Base-by-base conservation (phyloP, 139 green algal genomes). In the Astrephomene gubernaculifera region DNA sequence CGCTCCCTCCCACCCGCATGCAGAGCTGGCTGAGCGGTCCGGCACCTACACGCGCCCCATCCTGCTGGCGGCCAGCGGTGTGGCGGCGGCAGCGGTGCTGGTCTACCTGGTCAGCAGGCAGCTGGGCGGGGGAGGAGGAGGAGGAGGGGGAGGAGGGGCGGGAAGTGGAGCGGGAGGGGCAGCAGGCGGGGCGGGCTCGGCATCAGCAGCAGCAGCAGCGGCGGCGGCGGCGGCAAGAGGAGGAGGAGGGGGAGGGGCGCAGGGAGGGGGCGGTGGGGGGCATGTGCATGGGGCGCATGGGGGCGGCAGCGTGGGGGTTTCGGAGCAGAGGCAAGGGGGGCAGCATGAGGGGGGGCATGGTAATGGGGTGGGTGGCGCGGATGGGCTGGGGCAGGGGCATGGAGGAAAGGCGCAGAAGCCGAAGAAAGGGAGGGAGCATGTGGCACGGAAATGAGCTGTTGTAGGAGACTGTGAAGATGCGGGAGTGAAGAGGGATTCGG, bases 11-110 rank as follows among this genome's bases (percentile, higher is more conserved):
- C 57, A 9, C n/a, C 57, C 38, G 19, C 19, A 4, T 53, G 36
- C 76, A 83, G 76, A 73, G 60, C 29, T 83, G 60, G 76, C 76
- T 2, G 76, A 83, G 27, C 76, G 29, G 21, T 83, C 76, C 2
- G 76, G 60, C 41, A 6, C 41, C 41, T 83, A 83, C 60, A 83
- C 76, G 2, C 57, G 63, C 19, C 41, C 76, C 27, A 17, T 72
- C 1, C 54, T 83, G 0, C 61, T 72, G 39, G 76, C n/a, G 21
- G 76, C 14, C 4, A 60, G 60, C 14, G 60, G 41, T 19, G 29
- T 83, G 76, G 76, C 60, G 31, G 60, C 61, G 21, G 60, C 41
- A 21, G 76, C 14, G 2, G 61, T 8, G 1, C 2, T 72, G 2
- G n/a, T 63, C 19, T 72, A 63, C 60, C 8, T 72, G 38, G 57